Evolutionary conservation across 176 grass and related monocot species (phyloP).

Genomic region (Otatea glauca): DNA sequence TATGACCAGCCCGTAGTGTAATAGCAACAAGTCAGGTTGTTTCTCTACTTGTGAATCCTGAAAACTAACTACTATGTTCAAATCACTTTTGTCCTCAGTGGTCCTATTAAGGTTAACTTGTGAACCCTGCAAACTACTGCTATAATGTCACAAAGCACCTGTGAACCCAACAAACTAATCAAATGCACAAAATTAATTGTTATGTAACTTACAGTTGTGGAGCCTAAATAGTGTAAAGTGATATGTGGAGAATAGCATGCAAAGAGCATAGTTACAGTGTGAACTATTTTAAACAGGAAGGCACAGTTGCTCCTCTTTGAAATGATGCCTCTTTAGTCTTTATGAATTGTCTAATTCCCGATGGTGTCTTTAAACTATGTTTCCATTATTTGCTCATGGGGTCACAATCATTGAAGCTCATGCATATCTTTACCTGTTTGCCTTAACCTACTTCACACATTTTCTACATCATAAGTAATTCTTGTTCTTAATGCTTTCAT

Average conservation of each 20-base stretch:
- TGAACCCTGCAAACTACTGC: neutral
- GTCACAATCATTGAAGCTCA: neutral
- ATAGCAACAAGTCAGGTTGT: no score
- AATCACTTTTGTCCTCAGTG: neutral
- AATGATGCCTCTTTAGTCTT: neutral
- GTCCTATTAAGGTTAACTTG: constrained; percentile 1
- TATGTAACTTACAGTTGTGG: neutral
- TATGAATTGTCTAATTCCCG: neutral
- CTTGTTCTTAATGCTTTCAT: neutral
- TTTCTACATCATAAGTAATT: neutral
- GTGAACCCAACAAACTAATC: neutral
- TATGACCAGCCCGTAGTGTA: no score
- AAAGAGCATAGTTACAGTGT: neutral
- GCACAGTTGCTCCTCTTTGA: neutral
- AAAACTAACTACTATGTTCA: constrained; percentile 2
- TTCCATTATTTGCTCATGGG: neutral
- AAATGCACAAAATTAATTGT: neutral
- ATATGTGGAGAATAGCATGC: neutral
- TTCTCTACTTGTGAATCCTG: constrained; percentile 16
- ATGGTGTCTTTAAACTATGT: neutral
- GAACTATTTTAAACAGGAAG: neutral
- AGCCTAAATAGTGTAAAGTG: neutral
- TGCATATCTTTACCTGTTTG: neutral
- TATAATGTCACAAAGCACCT: constrained; percentile 8
- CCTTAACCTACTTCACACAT: no score